Percentiles rank a stretch among this genome's conserved stretches.
Evolutionary conservation across 2,329 filamentous ascomycete genomes (phyloP).

Genomic region (Chaetomium sp.): DNA sequence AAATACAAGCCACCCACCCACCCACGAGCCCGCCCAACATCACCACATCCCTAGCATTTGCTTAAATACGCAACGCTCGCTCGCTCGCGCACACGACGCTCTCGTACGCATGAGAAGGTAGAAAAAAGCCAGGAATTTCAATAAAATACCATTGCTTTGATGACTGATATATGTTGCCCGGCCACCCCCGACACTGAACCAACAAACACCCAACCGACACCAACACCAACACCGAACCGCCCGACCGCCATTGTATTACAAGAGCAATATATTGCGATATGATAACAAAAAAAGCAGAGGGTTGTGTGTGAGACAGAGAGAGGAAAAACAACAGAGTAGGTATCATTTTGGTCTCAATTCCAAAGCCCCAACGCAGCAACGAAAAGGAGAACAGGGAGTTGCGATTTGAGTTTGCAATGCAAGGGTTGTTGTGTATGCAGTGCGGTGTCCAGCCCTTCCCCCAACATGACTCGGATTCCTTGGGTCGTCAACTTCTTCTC

Average conservation of each 20-base stretch:
- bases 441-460: neutral
- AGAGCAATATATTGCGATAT: slow-evolving; percentile 18
- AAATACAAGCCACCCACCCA: neutral
- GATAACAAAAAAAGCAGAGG: slow-evolving; percentile 2
- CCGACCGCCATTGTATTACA: slow-evolving; percentile 17
- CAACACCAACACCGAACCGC: slow-evolving; percentile 1
- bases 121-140: neutral
- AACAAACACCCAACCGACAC: slow-evolving; percentile 1
- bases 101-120: neutral
- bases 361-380: neutral
- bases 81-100: neutral
- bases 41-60: neutral
- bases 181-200: neutral
- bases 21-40: too few species aligned
- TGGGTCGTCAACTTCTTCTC: neutral
- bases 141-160: neutral
- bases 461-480: neutral
- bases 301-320: neutral
- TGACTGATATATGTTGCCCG: neutral
- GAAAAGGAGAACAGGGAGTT: neutral
- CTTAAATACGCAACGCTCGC: neutral
- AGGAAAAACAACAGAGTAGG: slow-evolving; percentile 6
- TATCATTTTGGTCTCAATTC: slow-evolving; percentile 11
- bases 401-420: neutral
- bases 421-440: neutral